Conservation (phyloP, 2,329 filamentous ascomycete genomes). For the Immersiporthe knoxdaviesiana region DNA sequence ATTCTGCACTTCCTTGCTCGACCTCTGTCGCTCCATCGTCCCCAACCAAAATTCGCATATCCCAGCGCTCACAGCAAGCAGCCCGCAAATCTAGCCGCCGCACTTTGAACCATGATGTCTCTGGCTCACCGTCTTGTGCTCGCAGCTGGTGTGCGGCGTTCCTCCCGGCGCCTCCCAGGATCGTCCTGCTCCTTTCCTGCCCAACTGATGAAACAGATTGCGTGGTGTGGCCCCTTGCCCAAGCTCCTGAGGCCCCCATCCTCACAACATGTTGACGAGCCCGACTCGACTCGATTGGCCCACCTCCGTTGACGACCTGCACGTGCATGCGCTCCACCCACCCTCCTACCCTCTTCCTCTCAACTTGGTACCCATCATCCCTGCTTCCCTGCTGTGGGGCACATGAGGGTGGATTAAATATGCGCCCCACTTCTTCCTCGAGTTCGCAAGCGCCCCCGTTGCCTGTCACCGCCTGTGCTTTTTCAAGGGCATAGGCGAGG, state of each 20-base stretch:
- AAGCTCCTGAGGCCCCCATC: constrained; percentile 13
- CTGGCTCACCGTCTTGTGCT: constrained; percentile 25
- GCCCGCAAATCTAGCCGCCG: constrained; percentile 25
- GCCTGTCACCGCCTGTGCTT: constrained; percentile 26
- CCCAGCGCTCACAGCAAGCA: constrained; percentile 21
- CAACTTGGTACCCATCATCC: constrained; percentile 1
- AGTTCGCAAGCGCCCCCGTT: constrained; percentile 30
- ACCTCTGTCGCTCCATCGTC: constrained; percentile 16
- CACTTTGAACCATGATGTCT: background rate
- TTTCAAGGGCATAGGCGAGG: constrained; percentile 19
- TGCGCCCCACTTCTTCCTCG: constrained; percentile 21
- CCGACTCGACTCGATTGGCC: constrained; percentile 16
- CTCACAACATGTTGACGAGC: background rate
- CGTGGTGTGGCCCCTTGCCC: constrained; percentile 15
- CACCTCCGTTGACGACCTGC: constrained; percentile 15
- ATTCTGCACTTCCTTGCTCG: constrained; percentile 26
- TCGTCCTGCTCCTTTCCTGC: constrained; percentile 1
- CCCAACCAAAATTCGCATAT: constrained; percentile 19
- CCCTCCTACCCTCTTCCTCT: background rate
- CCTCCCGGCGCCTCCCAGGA: constrained; percentile 4
- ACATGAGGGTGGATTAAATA: constrained; percentile 18
- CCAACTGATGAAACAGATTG: constrained; percentile 18
- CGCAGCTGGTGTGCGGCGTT: background rate
- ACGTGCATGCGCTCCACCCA: constrained; percentile 28
- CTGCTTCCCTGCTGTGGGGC: constrained; percentile 9